These are phyloP conservation scores for Globisporangium apiculatum DNA, from an alignment of 352 stramenopile species.

Conservation along the genomic window DNA sequence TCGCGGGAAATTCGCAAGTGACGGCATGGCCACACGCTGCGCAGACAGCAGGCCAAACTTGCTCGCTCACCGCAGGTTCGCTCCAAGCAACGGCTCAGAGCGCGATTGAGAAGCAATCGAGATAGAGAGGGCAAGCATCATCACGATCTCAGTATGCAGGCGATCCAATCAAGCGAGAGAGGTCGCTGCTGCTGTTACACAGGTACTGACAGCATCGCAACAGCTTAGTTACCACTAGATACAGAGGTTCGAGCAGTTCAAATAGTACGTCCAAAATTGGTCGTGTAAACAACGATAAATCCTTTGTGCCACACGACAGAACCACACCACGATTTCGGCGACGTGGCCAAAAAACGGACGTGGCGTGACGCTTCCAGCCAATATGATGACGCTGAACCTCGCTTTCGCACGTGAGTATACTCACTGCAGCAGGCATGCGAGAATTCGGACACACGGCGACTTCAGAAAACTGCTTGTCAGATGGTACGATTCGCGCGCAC, in stretches of 20 bases:
- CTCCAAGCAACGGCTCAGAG: not conserved
- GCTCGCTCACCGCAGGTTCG: not conserved
- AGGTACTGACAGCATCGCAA: not conserved
- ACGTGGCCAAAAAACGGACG: not conserved
- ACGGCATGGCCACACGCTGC: constrained; percentile 1
- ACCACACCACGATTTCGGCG: not conserved
- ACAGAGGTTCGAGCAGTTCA: not conserved
- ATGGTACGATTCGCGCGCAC: too few relatives aligned
- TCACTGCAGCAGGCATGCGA: too few relatives aligned
- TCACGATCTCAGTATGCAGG: not conserved
- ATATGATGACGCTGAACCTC: not conserved
- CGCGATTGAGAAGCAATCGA: too few relatives aligned
- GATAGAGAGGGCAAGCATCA: not conserved
- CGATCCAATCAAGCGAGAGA: not conserved
- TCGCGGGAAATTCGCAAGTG: constrained; percentile 9
- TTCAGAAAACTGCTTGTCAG: too few relatives aligned
- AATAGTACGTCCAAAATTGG: not conserved
- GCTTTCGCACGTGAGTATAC: too few relatives aligned
- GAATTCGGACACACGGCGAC: too few relatives aligned
- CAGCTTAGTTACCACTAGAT: not conserved
- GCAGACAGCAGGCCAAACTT: not conserved
- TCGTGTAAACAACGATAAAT: not conserved
- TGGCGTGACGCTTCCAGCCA: not conserved
- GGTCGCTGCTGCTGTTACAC: not conserved
- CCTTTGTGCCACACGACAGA: not conserved